These are phyloP conservation scores for Colletotrichum sp. DNA, from an alignment of 2,329 filamentous ascomycete genomes.

Conservation along the genomic window DNA sequence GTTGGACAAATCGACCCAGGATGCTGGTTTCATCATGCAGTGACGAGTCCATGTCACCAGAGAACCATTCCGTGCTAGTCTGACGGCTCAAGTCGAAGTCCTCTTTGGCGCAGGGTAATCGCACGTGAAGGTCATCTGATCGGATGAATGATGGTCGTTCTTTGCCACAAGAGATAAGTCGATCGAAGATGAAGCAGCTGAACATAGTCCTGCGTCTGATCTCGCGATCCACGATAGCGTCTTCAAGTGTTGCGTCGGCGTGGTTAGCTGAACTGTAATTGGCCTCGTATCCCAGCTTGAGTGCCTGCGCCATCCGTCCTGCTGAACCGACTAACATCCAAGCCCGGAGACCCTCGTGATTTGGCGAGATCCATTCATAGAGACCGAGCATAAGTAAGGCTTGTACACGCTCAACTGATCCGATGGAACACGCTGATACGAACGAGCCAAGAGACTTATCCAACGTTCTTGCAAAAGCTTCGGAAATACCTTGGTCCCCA, in stretches of 20 bases:
- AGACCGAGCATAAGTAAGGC: constrained; percentile 73
- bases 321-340: constrained; percentile 71
- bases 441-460: constrained; percentile 53
- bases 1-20: constrained; percentile 55
- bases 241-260: constrained; percentile 18
- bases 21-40: constrained; percentile 46
- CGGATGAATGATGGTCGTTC: constrained; percentile 65
- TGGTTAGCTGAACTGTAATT: constrained; percentile 25
- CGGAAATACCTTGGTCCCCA: constrained; percentile 49
- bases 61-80: constrained; percentile 49
- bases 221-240: constrained; percentile 50
- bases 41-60: constrained; percentile 35
- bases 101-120: constrained; percentile 70
- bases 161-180: constrained; percentile 70
- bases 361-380: constrained; percentile 72
- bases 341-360: constrained; percentile 59
- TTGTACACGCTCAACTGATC: constrained; percentile 68
- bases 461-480: constrained; percentile 67
- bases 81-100: constrained; percentile 67
- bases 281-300: constrained; percentile 65
- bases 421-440: constrained; percentile 50
- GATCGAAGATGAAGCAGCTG: constrained; percentile 75
- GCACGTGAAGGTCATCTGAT: constrained; percentile 63
- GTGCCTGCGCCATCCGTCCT: constrained; percentile 65
- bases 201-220: constrained; percentile 73